Conservation (phyloP, 441 rosid genomes). For the Arabidopsis hybrid region DNA sequence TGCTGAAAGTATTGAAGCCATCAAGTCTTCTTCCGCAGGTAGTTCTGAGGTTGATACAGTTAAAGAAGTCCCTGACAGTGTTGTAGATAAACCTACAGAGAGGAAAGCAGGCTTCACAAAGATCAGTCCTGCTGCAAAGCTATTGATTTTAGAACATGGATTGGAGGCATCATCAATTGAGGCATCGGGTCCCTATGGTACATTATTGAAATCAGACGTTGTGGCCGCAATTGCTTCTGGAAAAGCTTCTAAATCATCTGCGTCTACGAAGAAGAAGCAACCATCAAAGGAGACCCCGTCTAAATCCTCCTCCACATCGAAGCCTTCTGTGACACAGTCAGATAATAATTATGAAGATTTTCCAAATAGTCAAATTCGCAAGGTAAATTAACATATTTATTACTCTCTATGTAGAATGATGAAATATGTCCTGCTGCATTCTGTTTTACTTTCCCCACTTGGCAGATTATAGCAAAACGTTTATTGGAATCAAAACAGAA, state of each 20-base stretch:
- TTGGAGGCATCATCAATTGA: conserved; percentile 76
- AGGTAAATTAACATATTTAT: conserved; percentile 56
- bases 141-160: conserved; percentile 79
- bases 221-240: conserved; percentile 84
- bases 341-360: conserved; percentile 75
- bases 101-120: conserved; percentile 61
- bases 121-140: conserved; percentile 93
- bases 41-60: conserved; percentile 56
- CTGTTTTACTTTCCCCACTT: conserved; percentile 30
- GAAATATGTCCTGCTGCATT: conserved; percentile 20
- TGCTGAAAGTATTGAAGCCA: conserved; percentile 68
- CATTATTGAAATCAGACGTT: conserved; percentile 91
- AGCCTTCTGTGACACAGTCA: conserved; percentile 53
- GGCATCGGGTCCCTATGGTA: conserved; percentile 87
- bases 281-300: conserved; percentile 50
- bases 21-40: conserved; percentile 62
- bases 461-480: conserved; percentile 89
- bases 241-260: conserved; percentile 55
- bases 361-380: conserved; percentile 97
- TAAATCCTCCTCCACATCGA: conserved; percentile 53
- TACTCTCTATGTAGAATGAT: conserved; percentile 16
- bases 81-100: conserved; percentile 50
- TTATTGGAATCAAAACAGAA: conserved; percentile 95
- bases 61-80: conserved; percentile 52
- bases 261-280: conserved; percentile 52